Conservation (phyloP, 2,329 filamentous ascomycete species). For the Thielaviopsis euricoi region DNA sequence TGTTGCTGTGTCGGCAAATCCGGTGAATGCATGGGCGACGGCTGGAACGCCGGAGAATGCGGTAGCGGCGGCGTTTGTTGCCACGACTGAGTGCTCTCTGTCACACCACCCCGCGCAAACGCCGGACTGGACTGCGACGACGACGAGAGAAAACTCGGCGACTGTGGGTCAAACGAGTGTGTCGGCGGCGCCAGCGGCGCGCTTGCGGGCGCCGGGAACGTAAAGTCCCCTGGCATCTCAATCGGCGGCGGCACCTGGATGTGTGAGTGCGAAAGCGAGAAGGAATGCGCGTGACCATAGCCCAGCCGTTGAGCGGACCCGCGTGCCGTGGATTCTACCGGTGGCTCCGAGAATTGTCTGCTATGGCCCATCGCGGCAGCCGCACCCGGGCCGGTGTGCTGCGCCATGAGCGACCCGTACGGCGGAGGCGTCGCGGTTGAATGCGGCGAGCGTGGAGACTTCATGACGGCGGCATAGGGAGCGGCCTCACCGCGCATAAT, state of each 20-base stretch:
- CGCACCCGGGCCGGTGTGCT: too few species aligned
- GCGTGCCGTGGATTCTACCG: neutral
- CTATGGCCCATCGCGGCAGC: too few species aligned
- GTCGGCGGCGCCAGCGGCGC: neutral
- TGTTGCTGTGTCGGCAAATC: neutral
- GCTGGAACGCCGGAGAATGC: neutral
- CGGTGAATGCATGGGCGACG: conserved; percentile 1
- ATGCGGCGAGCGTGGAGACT: neutral
- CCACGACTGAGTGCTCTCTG: neutral
- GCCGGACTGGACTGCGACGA: neutral
- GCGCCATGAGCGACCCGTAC: too few species aligned
- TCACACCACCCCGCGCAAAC: neutral
- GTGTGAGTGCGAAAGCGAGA: neutral
- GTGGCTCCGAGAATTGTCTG: neutral
- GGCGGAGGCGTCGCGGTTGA: neutral
- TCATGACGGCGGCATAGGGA: neutral
- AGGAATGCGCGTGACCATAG: neutral
- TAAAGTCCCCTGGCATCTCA: conserved; percentile 4
- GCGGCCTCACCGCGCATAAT: conserved; percentile 1
- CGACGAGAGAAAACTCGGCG: neutral
- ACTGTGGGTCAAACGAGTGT: neutral
- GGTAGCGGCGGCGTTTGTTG: neutral
- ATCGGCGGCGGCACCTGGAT: neutral
- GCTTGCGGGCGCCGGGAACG: neutral
- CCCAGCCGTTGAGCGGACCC: neutral